Conservation (phyloP, 2,329 filamentous ascomycete species). For the Hypoxylon sp. region DNA sequence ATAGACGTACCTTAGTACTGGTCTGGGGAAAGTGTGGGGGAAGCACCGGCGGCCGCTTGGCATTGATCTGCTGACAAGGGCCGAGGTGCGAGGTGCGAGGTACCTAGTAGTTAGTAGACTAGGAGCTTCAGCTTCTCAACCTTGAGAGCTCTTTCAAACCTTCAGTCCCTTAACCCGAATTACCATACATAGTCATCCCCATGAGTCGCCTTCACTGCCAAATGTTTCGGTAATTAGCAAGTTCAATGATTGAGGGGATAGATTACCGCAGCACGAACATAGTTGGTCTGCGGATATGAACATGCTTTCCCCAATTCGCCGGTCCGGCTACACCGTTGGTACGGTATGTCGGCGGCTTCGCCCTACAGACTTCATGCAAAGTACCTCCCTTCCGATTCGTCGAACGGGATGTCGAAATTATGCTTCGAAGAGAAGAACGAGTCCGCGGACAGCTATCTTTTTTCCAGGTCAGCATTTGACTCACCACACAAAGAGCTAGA, state of each 20-base stretch:
- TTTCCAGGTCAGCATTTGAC: constrained; percentile 58
- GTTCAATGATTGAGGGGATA: constrained; percentile 37
- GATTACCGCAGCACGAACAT: constrained; percentile 38
- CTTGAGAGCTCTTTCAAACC: constrained; percentile 5
- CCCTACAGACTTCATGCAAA: constrained; percentile 13
- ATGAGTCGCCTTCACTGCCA: not conserved
- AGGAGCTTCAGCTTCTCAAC: constrained; percentile 18
- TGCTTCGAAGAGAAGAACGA: constrained; percentile 45
- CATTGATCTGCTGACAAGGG: constrained; percentile 18
- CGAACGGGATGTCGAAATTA: constrained; percentile 32
- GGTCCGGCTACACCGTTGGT: constrained; percentile 33
- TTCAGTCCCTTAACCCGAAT: constrained; percentile 27
- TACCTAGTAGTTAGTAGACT: too few relatives aligned
- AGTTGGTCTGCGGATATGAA: constrained; percentile 46
- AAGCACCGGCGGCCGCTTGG: constrained; percentile 11
- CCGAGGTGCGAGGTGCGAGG: constrained; percentile 33
- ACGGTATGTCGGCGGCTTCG: constrained; percentile 25
- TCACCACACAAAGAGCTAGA: not conserved
- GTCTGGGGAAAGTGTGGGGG: constrained; percentile 31
- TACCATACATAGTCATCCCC: too few relatives aligned
- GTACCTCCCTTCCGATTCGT: constrained; percentile 31
- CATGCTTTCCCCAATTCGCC: constrained; percentile 40
- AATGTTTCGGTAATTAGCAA: constrained; percentile 5
- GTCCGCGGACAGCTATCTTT: constrained; percentile 66
- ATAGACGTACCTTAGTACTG: constrained; percentile 4